A percentile compares a stretch with the other conserved stretches of the same genome.
Conservation (phyloP, 371 early-diverging fungal species). For the Actinomortierella ambigua region DNA sequence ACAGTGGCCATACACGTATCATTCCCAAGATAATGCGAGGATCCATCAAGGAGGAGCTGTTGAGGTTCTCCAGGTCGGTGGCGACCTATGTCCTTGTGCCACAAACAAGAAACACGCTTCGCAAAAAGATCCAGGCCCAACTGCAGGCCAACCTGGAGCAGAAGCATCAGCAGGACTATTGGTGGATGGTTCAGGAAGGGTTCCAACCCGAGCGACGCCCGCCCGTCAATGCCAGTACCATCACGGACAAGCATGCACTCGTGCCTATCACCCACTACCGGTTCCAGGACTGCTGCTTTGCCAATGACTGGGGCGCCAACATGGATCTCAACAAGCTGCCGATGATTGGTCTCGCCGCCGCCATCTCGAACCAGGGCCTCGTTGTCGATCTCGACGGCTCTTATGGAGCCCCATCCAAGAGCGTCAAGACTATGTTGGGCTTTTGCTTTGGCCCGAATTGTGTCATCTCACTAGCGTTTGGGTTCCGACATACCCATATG, state of each 20-base stretch:
- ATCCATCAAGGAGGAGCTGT: slow-evolving; percentile 25
- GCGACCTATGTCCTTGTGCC: slow-evolving; percentile 36
- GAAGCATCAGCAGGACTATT: slow-evolving; percentile 26
- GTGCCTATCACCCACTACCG: slow-evolving; percentile 44
- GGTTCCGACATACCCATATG: slow-evolving; percentile 43
- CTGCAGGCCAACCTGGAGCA: slow-evolving; percentile 33
- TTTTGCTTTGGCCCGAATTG: slow-evolving; percentile 41
- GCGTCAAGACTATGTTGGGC: slow-evolving; percentile 36
- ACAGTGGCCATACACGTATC: not conserved
- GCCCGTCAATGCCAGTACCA: too few species aligned
- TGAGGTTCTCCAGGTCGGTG: slow-evolving; percentile 31
- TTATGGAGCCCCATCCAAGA: slow-evolving; percentile 39
- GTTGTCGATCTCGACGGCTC: slow-evolving; percentile 42
- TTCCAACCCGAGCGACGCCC: slow-evolving; percentile 8
- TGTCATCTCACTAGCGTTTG: slow-evolving; percentile 31
- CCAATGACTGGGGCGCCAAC: slow-evolving; percentile 40
- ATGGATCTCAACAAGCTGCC: slow-evolving; percentile 46
- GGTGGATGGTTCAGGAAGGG: slow-evolving; percentile 28
- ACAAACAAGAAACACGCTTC: slow-evolving; percentile 29
- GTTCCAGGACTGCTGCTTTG: slow-evolving; percentile 43
- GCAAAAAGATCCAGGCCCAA: slow-evolving; percentile 30
- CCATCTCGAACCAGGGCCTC: slow-evolving; percentile 35
- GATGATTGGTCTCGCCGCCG: slow-evolving; percentile 42
- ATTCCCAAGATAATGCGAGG: slow-evolving; percentile 10
- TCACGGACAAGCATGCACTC: slow-evolving; percentile 9